Conservation (phyloP, 331 rosid genomes). For the Acacia pycnantha region DNA sequence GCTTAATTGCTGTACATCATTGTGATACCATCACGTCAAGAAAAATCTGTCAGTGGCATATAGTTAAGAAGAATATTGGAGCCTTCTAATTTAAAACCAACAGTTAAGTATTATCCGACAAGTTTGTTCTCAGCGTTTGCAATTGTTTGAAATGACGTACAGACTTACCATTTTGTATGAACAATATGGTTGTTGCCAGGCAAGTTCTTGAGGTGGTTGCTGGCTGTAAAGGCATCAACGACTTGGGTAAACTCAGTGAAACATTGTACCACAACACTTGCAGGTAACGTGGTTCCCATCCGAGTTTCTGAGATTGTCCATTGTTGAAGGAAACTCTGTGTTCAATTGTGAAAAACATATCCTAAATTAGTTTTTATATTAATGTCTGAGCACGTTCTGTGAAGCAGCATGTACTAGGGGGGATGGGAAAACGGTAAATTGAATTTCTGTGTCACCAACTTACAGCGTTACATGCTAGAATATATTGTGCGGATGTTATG, state of each 20-base stretch:
- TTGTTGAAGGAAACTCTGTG: slow-evolving; percentile 13
- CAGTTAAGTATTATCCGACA: background rate
- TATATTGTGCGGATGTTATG: background rate
- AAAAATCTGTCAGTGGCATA: background rate
- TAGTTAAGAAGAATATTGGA: slow-evolving; percentile 11
- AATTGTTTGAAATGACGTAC: background rate
- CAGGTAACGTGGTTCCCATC: slow-evolving; percentile 54
- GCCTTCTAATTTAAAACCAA: background rate
- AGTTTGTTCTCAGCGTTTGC: slow-evolving; percentile 10
- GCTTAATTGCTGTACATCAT: background rate
- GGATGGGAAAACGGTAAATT: background rate
- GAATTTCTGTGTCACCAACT: background rate
- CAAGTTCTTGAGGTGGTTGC: slow-evolving; percentile 97
- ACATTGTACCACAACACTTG: slow-evolving; percentile 83
- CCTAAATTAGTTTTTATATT: background rate
- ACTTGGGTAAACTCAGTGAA: slow-evolving; percentile 62
- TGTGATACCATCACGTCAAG: background rate
- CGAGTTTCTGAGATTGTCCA: slow-evolving; percentile 5
- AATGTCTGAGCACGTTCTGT: background rate
- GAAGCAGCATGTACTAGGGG: background rate
- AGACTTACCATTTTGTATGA: slow-evolving; percentile 13
- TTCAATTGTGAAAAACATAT: slow-evolving; percentile 9
- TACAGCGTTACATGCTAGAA: background rate
- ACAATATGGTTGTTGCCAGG: slow-evolving; percentile 43
- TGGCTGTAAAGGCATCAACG: slow-evolving; percentile 72